Base-by-base conservation (phyloP, 2,329 filamentous ascomycete genomes). In the Alternaria gansuensis region DNA sequence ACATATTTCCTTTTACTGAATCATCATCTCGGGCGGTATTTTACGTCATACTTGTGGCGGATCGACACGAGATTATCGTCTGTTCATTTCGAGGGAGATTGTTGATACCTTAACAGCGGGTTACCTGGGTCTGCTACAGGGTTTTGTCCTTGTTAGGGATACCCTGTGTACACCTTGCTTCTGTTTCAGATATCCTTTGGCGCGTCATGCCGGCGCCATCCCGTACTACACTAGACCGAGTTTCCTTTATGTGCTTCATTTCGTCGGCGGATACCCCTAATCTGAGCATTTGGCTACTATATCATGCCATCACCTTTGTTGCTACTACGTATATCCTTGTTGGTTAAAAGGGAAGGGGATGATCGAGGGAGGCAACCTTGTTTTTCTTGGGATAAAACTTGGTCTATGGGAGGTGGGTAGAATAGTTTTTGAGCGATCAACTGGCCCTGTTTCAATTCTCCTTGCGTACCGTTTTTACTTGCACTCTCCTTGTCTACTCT, bases 271-370 rank as follows among this genome's bases (percentile, higher is more conserved):
- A 75, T 75, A 75, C 72, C 71, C 44, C 69, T 59, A 69, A 66
- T 70, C 71, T 74, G 65, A 64, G 71, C 66, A 71, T 74, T 75
- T 75, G 69, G 72, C 71, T 64, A 73, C 52, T 64, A 67, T 57
- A 67, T 68, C 63, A 54, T 46, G 61, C 59, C 54, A 31, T 51
- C 41, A 51, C 45, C 39, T 45, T 44, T 24, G 11, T 48, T 34
- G 23, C 43, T 29, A 56, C 55, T 59, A 58, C 56, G 45, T 54
- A 41, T 55, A 60, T 54, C 60, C 54, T 51, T 65, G 59, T 68
- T 64, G 63, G 52, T 59, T 69, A 62, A 59, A 54, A 43, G 51
- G 29, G 36, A 54, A 43, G 46, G 53, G 39, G 54, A 33, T 40
- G 54, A 24, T 29, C 31, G 43, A 44, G 48, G 51, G 41, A 52